A percentile compares a stretch with the other conserved stretches of the same genome.
Evolutionary conservation across 495 filamentous ascomycete genomes (phyloP).

Genomic region (Penicillium roqueforti): DNA sequence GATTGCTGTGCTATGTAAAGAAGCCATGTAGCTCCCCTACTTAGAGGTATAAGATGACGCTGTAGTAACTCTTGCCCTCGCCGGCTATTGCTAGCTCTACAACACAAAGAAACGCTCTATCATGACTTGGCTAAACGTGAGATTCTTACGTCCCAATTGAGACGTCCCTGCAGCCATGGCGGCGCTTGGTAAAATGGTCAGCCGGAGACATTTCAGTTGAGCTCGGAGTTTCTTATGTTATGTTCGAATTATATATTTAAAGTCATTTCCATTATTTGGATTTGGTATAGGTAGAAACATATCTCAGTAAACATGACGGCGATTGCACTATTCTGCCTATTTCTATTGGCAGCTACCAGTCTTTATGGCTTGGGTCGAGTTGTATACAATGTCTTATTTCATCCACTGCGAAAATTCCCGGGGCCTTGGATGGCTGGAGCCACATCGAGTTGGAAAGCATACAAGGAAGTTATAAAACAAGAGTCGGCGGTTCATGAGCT

Average conservation of each 20-base stretch:
- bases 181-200: neutral
- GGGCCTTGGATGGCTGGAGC: constrained; percentile 7
- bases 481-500: constrained; percentile 1
- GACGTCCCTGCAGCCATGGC: neutral
- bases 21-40: neutral
- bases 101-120: neutral
- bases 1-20: neutral
- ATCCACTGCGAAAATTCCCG: constrained; percentile 2
- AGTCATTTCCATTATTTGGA: neutral
- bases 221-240: neutral
- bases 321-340: neutral
- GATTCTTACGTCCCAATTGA: neutral
- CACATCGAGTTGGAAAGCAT: constrained; percentile 8
- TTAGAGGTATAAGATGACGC: too few species aligned
- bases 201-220: neutral
- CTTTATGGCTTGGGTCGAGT: neutral
- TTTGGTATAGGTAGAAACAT: neutral
- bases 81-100: neutral
- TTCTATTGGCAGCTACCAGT: neutral
- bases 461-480: constrained; percentile 6
- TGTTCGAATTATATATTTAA: neutral
- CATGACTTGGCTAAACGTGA: neutral
- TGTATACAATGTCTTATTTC: constrained; percentile 2
- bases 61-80: neutral
- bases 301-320: neutral